Evolutionary conservation across 1,139 yeast species (phyloP), one percentile per base, ranked within the genome.

Genomic region (Pichia sp.): DNA sequence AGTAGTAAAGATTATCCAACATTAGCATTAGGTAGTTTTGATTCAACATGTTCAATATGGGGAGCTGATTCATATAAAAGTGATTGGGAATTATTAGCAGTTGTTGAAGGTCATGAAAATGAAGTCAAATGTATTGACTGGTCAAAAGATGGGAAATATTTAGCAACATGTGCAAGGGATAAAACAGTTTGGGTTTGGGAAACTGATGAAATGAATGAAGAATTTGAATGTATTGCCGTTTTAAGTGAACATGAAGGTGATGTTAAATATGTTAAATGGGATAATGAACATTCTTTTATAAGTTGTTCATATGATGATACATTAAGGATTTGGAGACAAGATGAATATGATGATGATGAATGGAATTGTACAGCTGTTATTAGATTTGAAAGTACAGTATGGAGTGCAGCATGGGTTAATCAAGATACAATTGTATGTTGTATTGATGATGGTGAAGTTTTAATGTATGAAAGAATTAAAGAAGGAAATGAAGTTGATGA

Each of bases 151-250:
- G 97, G 97, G 0, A 69, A 68, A 40, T 79, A 76, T 46, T 66
- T 92, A 41, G 97, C 97, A 0, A 82, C 96, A 1, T 92, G 98
- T 61, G 89, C 97, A 0, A 73, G 99, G 58, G 99, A 92, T 61
- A 94, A 94, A 63, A 82, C 95, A 25, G 84, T 90, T 5, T 92
- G 99, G 99, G 79, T 92, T 35, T 92, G 99, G 98, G 98, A 92
- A 62, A 85, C 96, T 5, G 97, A 90, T 62, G 96, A 87, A 48
- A 74, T 82, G 40, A 84, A 89, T 53, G 98, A 92, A 62, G 98
- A 92, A 59, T 92, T 90, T 61, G 98, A 94, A 64, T 92, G 99
- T 64, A 74, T 92, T 32, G 80, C 90, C 40, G 98, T 92, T 4
- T 71, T 94, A 44, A 95, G 87, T 59, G 98, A 94, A 51, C 98